A percentile compares a stretch with the other conserved stretches of the same genome.
Conservation (phyloP, 148 eudicot genomes). For the Dianthus caryophyllus region DNA sequence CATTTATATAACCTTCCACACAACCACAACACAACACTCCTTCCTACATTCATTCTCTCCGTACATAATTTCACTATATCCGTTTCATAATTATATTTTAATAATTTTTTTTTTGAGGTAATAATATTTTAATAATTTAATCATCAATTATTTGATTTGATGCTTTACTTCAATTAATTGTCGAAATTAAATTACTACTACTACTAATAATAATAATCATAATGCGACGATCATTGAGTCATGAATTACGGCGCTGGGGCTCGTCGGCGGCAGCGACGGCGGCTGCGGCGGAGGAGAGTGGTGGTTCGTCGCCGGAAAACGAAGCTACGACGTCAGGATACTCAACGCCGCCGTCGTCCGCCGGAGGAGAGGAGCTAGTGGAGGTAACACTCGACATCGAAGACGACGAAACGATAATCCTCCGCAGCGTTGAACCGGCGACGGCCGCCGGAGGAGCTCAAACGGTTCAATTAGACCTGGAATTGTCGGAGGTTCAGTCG, state of each 20-base stretch:
- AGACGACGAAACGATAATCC: slow-evolving; percentile 75
- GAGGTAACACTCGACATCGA: slow-evolving; percentile 93
- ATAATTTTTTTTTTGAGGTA: no score
- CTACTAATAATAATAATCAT: slow-evolving; percentile 6
- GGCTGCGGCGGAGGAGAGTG: slow-evolving; percentile 23
- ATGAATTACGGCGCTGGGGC: slow-evolving; percentile 29
- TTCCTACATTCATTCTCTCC: no score
- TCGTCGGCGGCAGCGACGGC: neutral
- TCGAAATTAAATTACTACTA: neutral
- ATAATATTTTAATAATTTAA: neutral
- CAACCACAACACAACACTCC: no score
- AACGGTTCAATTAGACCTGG: neutral
- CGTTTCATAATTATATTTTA: no score
- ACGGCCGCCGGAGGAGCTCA: neutral
- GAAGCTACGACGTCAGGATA: slow-evolving; percentile 28
- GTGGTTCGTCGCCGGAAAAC: slow-evolving; percentile 48
- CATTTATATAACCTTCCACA: no score
- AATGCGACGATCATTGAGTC: slow-evolving; percentile 22
- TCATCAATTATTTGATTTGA: neutral
- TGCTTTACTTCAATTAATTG: no score
- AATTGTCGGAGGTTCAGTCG: neutral
- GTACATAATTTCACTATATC: no score
- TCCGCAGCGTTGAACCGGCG: slow-evolving; percentile 78
- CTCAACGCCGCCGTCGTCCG: slow-evolving; percentile 22
- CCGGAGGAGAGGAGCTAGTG: slow-evolving; percentile 58